These are phyloP conservation scores for Marasmius tenuissimus DNA, from an alignment of 1,284 basidiomycete genomes.

Conservation along the genomic window DNA sequence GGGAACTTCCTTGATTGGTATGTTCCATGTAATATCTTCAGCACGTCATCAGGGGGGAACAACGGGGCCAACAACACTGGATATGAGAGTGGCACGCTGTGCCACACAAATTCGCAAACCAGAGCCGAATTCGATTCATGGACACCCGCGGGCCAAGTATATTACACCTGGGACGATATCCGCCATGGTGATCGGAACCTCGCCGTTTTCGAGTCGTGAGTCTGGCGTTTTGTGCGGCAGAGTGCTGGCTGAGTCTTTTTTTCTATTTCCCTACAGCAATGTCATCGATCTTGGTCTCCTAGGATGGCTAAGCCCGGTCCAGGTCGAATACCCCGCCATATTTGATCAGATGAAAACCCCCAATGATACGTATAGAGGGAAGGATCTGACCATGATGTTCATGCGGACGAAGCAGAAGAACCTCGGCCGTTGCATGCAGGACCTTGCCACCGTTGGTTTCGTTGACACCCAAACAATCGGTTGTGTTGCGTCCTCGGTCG, in stretches of 20 bases:
- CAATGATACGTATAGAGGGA: slow-evolving; percentile 76
- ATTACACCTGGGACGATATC: slow-evolving; percentile 91
- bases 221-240: slow-evolving; percentile 15
- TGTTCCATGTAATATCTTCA: slow-evolving; percentile 92
- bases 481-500: slow-evolving; percentile 93
- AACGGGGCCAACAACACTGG: slow-evolving; percentile 64
- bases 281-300: slow-evolving; percentile 89
- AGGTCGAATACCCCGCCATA: slow-evolving; percentile 80
- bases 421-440: slow-evolving; percentile 82
- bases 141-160: slow-evolving; percentile 79
- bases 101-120: slow-evolving; percentile 67
- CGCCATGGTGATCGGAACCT: slow-evolving; percentile 71
- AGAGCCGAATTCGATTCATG: slow-evolving; percentile 50
- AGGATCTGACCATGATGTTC: slow-evolving; percentile 86
- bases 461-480: slow-evolving; percentile 94
- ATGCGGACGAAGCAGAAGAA: slow-evolving; percentile 63
- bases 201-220: slow-evolving; percentile 89
- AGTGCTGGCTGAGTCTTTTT: slow-evolving; percentile 6
- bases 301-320: slow-evolving; percentile 76
- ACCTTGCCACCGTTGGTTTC: slow-evolving; percentile 87
- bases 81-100: slow-evolving; percentile 66
- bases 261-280: slow-evolving; percentile 43
- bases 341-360: slow-evolving; percentile 77
- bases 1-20: slow-evolving; percentile 78
- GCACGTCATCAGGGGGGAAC: slow-evolving; percentile 61